A percentile compares a stretch with the other conserved stretches of the same genome.
These are phyloP conservation scores for Hyparrhenia diplandra DNA, from an alignment of 176 grass and related monocot genomes.

Conservation along the genomic window DNA sequence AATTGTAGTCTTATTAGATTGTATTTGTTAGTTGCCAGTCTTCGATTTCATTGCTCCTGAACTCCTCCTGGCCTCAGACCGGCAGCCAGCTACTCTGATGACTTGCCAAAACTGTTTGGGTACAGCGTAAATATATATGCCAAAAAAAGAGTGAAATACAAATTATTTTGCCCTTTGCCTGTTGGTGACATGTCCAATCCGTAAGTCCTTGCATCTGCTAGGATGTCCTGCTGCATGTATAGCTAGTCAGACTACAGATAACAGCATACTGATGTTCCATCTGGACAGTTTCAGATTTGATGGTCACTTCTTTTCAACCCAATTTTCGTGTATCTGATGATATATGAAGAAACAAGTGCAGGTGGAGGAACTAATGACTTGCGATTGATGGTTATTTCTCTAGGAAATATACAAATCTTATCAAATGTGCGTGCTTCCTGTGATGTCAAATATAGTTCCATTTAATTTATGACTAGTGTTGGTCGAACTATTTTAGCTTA, in stretches of 20 bases:
- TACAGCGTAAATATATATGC: constrained; percentile 36
- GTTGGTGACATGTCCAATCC: neutral
- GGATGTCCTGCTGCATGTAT: too few species aligned
- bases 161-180: constrained; percentile 2
- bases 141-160: constrained; percentile 27
- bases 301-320: neutral
- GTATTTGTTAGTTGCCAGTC: constrained; percentile 30
- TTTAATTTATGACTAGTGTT: neutral
- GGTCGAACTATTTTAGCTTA: too few species aligned
- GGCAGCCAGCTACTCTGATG: neutral
- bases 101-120: constrained; percentile 22
- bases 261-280: too few species aligned
- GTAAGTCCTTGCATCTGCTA: neutral
- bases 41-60: constrained; percentile 13
- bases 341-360: neutral
- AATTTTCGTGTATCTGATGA: neutral
- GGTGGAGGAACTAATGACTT: neutral
- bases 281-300: neutral
- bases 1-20: constrained; percentile 34
- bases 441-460: too few species aligned
- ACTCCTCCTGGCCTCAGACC: neutral
- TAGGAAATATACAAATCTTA: neutral
- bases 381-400: neutral
- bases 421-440: too few species aligned
- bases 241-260: too few species aligned